Conservation (phyloP, 768 basidiomycete genomes). For the Lentinula aciculospora region DNA sequence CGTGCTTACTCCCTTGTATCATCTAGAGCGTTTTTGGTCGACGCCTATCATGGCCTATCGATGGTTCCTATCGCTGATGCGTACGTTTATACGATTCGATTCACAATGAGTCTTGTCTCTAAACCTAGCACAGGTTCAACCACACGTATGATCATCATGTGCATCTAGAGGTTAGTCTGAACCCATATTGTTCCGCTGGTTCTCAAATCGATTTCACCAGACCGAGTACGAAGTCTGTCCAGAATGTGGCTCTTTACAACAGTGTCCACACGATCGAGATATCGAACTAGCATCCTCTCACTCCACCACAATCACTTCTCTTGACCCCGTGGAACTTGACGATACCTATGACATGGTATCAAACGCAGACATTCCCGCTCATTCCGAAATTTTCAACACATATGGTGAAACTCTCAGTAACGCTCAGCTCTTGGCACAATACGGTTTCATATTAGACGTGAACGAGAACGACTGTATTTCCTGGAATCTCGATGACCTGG, state of each 20-base stretch:
- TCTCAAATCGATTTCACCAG: constrained; percentile 31
- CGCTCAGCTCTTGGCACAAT: constrained; percentile 58
- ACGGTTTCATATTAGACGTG: constrained; percentile 71
- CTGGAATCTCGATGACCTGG: constrained; percentile 31
- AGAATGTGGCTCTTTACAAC: constrained; percentile 60
- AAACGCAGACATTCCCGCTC: constrained; percentile 41
- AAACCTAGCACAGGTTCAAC: constrained; percentile 53
- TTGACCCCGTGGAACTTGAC: constrained; percentile 15
- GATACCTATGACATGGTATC: constrained; percentile 65
- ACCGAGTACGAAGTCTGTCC: constrained; percentile 71
- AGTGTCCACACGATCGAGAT: constrained; percentile 60
- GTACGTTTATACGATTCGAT: constrained; percentile 32
- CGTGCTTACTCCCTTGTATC: constrained; percentile 63
- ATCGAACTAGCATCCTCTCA: constrained; percentile 14
- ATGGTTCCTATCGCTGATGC: constrained; percentile 86
- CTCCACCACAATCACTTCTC: background rate
- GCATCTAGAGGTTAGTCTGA: constrained; percentile 55
- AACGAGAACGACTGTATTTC: constrained; percentile 62
- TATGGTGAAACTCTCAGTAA: constrained; percentile 67
- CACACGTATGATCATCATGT: constrained; percentile 64
- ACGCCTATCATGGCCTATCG: constrained; percentile 72
- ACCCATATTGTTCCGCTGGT: background rate
- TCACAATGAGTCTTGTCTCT: background rate
- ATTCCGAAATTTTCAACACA: constrained; percentile 68
- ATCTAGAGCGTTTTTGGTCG: constrained; percentile 79